A percentile compares a stretch with the other conserved stretches of the same genome.
phyloP scores from a whole-genome alignment of 306 rosid species.

The Castanea crenata region DNA sequence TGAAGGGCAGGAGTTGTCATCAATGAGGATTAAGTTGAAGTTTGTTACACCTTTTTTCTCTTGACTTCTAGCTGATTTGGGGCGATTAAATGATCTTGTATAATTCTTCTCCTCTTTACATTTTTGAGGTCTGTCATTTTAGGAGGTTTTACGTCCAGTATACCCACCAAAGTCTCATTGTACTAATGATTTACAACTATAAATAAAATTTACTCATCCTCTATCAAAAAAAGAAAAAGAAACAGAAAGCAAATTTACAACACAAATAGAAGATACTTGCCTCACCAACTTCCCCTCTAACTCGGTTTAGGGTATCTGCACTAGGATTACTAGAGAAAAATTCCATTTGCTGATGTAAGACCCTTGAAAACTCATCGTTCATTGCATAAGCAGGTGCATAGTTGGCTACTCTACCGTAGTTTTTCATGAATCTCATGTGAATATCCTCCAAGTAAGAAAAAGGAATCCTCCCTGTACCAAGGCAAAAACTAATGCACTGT shows the following conservation, averaged over 20 bases:
- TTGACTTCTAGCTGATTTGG: no score
- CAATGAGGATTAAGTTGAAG: no score
- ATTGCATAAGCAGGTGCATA: conserved; percentile 95
- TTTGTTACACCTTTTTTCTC: no score
- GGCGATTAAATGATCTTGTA: no score
- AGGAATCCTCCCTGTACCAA: conserved; percentile 84
- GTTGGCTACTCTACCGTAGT: conserved; percentile 81
- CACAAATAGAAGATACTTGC: conserved; percentile 50
- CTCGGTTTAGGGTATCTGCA: conserved; percentile 87
- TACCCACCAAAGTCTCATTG: no score
- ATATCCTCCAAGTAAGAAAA: conserved; percentile 94
- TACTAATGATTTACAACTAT: no score
- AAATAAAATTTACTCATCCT: no score
- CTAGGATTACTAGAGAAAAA: conserved; percentile 80
- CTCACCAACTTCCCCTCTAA: conserved; percentile 95
- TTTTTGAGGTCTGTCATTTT: no score
- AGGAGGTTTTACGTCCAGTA: no score
- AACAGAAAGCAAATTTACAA: neutral
- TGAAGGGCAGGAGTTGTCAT: no score
- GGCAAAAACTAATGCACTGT: conserved; percentile 6
- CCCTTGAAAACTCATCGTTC: conserved; percentile 98
- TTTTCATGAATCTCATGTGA: conserved; percentile 98
- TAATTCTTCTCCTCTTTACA: no score
- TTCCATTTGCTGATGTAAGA: conserved; percentile 98
- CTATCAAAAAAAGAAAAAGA: conserved; percentile 15